phyloP scores from a whole-genome alignment of 805 yeast species.

The Starmerella bacillaris region DNA sequence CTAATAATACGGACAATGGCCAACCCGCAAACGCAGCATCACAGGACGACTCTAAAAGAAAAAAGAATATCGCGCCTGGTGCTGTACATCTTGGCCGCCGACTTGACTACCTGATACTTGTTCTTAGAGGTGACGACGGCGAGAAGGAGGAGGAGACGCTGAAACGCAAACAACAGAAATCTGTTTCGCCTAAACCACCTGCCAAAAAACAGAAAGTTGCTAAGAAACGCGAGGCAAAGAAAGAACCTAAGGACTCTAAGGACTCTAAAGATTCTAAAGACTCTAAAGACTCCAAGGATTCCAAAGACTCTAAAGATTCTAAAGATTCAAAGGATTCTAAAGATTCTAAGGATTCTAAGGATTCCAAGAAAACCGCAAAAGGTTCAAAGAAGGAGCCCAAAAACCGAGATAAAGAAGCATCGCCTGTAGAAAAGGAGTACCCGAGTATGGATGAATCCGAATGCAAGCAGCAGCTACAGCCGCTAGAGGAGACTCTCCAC shows the following conservation, averaged over 20 bases:
- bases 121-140: slow-evolving; percentile 41
- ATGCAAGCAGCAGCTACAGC: slow-evolving; percentile 44
- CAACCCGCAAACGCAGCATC: slow-evolving; percentile 1
- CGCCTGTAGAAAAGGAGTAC: slow-evolving; percentile 32
- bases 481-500: slow-evolving; percentile 49
- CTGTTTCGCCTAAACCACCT: slow-evolving; percentile 11
- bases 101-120: slow-evolving; percentile 63
- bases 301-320: slow-evolving; percentile 1
- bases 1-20: slow-evolving; percentile 12
- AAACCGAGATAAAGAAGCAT: slow-evolving; percentile 2
- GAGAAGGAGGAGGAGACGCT: slow-evolving; percentile 3
- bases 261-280: slow-evolving; percentile 12
- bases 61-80: slow-evolving; percentile 41
- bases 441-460: slow-evolving; percentile 61
- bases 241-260: slow-evolving; percentile 8
- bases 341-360: slow-evolving; percentile 7
- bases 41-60: slow-evolving; percentile 5
- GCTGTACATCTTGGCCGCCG: slow-evolving; percentile 85
- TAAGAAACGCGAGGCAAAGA: slow-evolving; percentile 4
- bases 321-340: background rate
- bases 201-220: slow-evolving; percentile 10
- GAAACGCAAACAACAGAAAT: slow-evolving; percentile 6
- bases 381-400: slow-evolving; percentile 9
- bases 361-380: slow-evolving; percentile 13
- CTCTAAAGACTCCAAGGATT: slow-evolving; percentile 11